A percentile compares a stretch with the other conserved stretches of the same genome.
Conservation (phyloP, 305 asterid species). For the Solanum hybrid region DNA sequence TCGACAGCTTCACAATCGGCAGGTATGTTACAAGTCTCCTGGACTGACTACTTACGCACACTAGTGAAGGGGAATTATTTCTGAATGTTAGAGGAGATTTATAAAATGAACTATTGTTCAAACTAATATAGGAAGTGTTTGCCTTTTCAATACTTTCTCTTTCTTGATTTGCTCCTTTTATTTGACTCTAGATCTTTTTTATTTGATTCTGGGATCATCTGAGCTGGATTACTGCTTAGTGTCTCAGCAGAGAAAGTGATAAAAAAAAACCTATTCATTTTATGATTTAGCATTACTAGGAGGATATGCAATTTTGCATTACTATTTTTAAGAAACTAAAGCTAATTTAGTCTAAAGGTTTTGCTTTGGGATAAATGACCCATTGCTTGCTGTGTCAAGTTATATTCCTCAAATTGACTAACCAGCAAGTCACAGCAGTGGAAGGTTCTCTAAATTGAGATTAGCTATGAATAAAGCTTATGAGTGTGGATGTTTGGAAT, state of each 20-base stretch:
- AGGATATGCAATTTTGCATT: neutral
- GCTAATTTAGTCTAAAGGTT: neutral
- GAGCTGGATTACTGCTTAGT: neutral
- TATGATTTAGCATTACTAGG: neutral
- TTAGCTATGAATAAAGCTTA: neutral
- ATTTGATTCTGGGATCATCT: neutral
- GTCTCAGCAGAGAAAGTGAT: neutral
- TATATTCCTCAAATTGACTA: neutral
- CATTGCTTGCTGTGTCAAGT: neutral
- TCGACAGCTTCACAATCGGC: conserved; percentile 91
- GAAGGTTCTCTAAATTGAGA: neutral
- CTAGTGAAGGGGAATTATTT: neutral
- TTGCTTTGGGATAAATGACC: neutral
- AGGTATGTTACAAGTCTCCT: conserved; percentile 35
- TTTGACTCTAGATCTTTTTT: neutral
- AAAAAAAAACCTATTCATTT: neutral
- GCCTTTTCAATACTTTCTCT: neutral
- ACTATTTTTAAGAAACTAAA: neutral
- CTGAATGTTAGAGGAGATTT: neutral
- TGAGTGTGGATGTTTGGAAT: neutral
- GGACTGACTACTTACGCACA: neutral
- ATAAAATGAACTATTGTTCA: neutral
- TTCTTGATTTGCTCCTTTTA: neutral
- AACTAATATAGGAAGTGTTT: neutral
- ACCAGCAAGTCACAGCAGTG: neutral